Percentiles rank a stretch among this genome's conserved stretches.
These are phyloP conservation scores for Daldinia grandis DNA, from an alignment of 495 filamentous ascomycete species.

Conservation along the genomic window DNA sequence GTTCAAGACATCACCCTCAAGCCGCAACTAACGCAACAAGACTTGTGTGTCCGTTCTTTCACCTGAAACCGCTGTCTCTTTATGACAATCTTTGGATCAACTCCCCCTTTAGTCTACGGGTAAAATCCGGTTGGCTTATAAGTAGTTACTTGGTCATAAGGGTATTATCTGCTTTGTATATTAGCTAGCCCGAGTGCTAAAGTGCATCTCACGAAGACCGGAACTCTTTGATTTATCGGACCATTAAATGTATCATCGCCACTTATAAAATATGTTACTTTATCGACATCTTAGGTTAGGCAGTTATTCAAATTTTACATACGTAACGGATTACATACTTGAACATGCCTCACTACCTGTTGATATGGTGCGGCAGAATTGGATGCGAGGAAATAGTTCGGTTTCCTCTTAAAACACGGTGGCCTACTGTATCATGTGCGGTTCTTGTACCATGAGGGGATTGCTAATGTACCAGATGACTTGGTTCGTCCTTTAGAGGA, in stretches of 20 bases:
- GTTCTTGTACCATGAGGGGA: slow-evolving; percentile 10
- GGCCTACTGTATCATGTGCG: slow-evolving; percentile 28
- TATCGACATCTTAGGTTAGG: not conserved
- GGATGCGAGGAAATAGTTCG: slow-evolving; percentile 6
- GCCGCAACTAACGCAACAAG: slow-evolving; percentile 34
- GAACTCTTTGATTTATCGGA: not conserved
- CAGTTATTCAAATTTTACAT: not conserved
- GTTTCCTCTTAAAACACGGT: slow-evolving; percentile 17
- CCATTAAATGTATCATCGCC: not conserved
- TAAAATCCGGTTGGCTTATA: not conserved
- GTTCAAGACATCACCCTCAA: slow-evolving; percentile 25
- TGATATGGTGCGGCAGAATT: slow-evolving; percentile 22
- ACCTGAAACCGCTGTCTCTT: slow-evolving; percentile 37
- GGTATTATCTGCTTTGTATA: not conserved
- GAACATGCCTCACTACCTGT: not conserved
- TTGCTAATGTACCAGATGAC: slow-evolving; percentile 24
- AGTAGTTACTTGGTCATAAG: not conserved
- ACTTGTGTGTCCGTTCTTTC: slow-evolving; percentile 23
- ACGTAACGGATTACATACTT: not conserved
- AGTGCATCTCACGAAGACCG: not conserved
- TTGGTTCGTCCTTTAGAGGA: slow-evolving; percentile 25
- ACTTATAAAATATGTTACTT: not conserved
- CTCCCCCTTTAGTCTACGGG: slow-evolving; percentile 3
- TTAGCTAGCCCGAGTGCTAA: not conserved
- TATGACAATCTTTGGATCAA: slow-evolving; percentile 3